These are phyloP conservation scores for Aspergillus avenaceus DNA, from an alignment of 495 filamentous ascomycete species.

Conservation along the genomic window DNA sequence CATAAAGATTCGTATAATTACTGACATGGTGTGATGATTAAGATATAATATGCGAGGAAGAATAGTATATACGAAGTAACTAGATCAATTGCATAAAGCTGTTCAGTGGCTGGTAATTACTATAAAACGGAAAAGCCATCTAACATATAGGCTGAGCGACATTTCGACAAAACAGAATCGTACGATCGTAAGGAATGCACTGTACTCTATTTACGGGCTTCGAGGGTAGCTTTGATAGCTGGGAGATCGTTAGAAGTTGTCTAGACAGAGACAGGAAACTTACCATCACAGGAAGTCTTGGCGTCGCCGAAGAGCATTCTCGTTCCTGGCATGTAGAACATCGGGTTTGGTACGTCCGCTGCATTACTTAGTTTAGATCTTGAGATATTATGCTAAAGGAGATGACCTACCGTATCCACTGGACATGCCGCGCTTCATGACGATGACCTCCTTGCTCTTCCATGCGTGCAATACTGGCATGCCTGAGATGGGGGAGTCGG, in stretches of 20 bases:
- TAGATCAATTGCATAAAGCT: too few relatives aligned
- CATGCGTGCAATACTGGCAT: slow-evolving; percentile 85
- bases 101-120: too few relatives aligned
- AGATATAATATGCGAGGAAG: too few relatives aligned
- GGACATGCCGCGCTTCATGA: slow-evolving; percentile 81
- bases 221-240: slow-evolving; percentile 41
- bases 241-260: background rate
- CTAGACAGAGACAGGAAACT: slow-evolving; percentile 5
- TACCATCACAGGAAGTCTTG: slow-evolving; percentile 69
- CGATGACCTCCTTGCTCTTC: slow-evolving; percentile 85
- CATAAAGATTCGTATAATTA: too few relatives aligned
- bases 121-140: too few relatives aligned
- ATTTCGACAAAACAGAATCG: too few relatives aligned
- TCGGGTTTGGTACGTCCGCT: slow-evolving; percentile 81
- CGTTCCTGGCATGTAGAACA: slow-evolving; percentile 82
- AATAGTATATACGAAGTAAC: too few relatives aligned
- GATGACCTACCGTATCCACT: slow-evolving; percentile 71
- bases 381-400: too few relatives aligned
- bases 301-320: slow-evolving; percentile 86
- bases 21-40: too few relatives aligned
- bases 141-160: too few relatives aligned
- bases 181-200: background rate
- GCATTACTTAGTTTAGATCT: background rate
- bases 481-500: slow-evolving; percentile 72
- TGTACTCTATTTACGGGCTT: slow-evolving; percentile 32